Evolutionary conservation across 331 rosid genomes (phyloP).

Genomic region (Pyrus hybrid): DNA sequence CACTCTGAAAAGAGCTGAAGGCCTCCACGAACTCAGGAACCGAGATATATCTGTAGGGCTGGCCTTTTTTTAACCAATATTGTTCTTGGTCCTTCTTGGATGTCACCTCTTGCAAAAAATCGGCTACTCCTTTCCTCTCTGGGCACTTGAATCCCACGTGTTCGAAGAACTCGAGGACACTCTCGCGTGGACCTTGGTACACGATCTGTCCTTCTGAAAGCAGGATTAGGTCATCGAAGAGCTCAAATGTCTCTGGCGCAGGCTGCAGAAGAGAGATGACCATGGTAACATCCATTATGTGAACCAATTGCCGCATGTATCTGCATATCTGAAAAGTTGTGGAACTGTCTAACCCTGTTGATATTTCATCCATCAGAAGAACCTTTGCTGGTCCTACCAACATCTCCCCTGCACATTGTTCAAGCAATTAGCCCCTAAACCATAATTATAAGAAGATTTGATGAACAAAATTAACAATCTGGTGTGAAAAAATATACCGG

Average conservation of each 20-base stretch:
- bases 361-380: conserved; percentile 43
- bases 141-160: conserved; percentile 41
- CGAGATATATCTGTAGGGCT: conserved; percentile 35
- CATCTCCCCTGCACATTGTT: conserved; percentile 31
- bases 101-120: conserved; percentile 50
- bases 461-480: not conserved
- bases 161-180: conserved; percentile 29
- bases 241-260: conserved; percentile 33
- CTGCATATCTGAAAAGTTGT: conserved; percentile 46
- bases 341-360: conserved; percentile 41
- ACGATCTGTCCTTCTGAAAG: conserved; percentile 38
- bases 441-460: not conserved
- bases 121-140: conserved; percentile 42
- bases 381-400: conserved; percentile 47
- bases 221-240: conserved; percentile 36
- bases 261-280: conserved; percentile 36
- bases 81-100: conserved; percentile 64
- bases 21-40: conserved; percentile 35
- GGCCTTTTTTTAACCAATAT: conserved; percentile 33
- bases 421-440: not conserved
- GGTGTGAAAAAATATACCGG: conserved; percentile 12
- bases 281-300: conserved; percentile 35
- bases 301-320: conserved; percentile 36
- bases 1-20: conserved; percentile 30
- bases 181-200: conserved; percentile 35